Base-by-base conservation (phyloP, 805 yeast species). In the Clavispora fructus region DNA sequence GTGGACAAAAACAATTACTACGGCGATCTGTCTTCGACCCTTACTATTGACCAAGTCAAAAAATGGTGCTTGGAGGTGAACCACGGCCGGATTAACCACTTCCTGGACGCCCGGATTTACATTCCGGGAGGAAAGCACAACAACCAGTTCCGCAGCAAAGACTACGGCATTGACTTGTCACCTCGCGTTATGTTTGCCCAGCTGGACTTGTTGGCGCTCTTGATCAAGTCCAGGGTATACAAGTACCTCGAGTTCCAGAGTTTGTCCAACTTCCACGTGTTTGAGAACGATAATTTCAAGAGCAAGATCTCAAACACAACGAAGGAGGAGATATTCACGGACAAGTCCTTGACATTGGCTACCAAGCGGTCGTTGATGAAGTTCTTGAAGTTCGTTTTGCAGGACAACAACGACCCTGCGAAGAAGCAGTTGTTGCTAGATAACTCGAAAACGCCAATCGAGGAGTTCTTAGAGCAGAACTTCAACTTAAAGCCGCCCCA, bases 211-310 rank as follows among this genome's bases (percentile, higher is more conserved):
- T 73, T 92, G 53, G 79, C 86, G 4, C 71, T 92, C 46, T 73
- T 92, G 49, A 75, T 91, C 49, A 85, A 87, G 62, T 83, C 95
- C 42, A 79, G 96, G 51, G 97, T 94, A 17, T 87, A 87, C 62
- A 83, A 87, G 62, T 92, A 92, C 66, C 74, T 94, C 61, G 98
- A 94, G 64, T 92, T 92, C 69, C 95, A 89, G 69, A 83, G 96
- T 23, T 69, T 92, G 52, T 80, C 88, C 39, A 85, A 83, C 53
- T 91, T 92, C 70, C 98, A 94, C 64, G 87, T 96, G n/a, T 94
- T 78, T 67, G 97, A 91, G 65, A 85, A 88, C 61, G 97, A 92
- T 64, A 75, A 82, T 43, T 92, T 94, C 68, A 95, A 86, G 55
- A 63, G 66, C 48, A 88, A 88, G 63, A 78, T 91, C 60, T 77